These are phyloP conservation scores for Pseudogymnoascus sp. DNA, from an alignment of 2,329 filamentous ascomycete species.

Conservation along the genomic window DNA sequence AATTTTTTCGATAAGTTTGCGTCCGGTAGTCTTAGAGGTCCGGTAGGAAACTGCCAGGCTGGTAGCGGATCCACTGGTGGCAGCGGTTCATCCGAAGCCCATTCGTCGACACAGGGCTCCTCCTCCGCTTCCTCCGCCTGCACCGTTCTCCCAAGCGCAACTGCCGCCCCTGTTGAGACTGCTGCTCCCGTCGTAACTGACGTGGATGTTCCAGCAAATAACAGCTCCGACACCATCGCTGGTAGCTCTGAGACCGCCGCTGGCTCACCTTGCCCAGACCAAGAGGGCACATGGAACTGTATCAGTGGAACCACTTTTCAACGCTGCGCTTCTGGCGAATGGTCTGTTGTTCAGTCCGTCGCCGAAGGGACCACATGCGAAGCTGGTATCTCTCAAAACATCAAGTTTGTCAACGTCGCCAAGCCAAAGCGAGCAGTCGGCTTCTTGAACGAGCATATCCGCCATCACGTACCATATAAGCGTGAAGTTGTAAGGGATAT, in stretches of 20 bases:
- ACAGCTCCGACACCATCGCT: slow-evolving; percentile 19
- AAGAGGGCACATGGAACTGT: slow-evolving; percentile 47
- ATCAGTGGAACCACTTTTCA: slow-evolving; percentile 42
- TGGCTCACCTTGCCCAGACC: slow-evolving; percentile 38
- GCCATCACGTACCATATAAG: too few species aligned
- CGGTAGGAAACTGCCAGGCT: slow-evolving; percentile 20
- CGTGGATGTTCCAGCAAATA: slow-evolving; percentile 17
- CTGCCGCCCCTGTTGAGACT: slow-evolving; percentile 8
- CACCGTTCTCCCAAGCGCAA: slow-evolving; percentile 13
- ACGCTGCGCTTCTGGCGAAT: slow-evolving; percentile 44
- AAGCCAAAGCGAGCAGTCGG: slow-evolving; percentile 20
- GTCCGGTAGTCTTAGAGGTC: slow-evolving; percentile 20
- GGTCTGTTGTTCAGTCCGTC: slow-evolving; percentile 36
- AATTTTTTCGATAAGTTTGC: slow-evolving; percentile 40
- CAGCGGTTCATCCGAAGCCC: background rate
- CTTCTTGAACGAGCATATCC: slow-evolving; percentile 21
- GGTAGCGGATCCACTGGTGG: slow-evolving; percentile 20
- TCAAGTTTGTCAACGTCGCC: slow-evolving; percentile 30
- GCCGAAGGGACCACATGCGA: slow-evolving; percentile 39
- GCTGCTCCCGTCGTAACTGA: slow-evolving; percentile 18
- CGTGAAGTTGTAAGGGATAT: too few species aligned
- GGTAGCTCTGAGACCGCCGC: slow-evolving; percentile 23
- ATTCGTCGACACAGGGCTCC: too few species aligned
- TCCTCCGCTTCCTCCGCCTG: slow-evolving; percentile 10
- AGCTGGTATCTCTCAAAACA: slow-evolving; percentile 31